Evolutionary conservation across 306 rosid species (phyloP).

Genomic region (Trichosanthes cucumerina): DNA sequence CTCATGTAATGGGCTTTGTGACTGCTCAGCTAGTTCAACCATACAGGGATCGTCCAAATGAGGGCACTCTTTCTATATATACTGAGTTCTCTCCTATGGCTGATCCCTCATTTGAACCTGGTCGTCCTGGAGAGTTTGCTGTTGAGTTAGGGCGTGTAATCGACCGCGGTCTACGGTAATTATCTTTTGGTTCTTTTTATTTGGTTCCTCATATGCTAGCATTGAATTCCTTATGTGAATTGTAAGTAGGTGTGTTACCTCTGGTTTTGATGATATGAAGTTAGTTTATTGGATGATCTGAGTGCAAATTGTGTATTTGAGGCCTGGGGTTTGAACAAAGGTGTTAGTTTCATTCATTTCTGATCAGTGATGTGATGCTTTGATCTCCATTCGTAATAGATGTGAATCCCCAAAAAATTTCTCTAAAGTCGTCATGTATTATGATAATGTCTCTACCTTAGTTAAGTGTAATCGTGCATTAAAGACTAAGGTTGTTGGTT

Average conservation of each 20-base stretch:
- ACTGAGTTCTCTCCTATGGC: conserved; percentile 96
- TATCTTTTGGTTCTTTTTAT: neutral
- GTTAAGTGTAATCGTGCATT: neutral
- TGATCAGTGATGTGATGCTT: neutral
- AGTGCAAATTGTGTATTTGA: neutral
- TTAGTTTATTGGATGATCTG: neutral
- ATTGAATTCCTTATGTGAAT: neutral
- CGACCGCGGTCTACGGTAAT: conserved; percentile 64
- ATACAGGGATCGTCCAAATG: conserved; percentile 78
- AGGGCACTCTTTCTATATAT: conserved; percentile 74
- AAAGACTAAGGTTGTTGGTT: neutral
- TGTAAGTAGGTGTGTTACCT: neutral
- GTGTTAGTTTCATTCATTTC: neutral
- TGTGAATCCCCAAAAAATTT: neutral
- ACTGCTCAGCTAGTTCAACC: conserved; percentile 63
- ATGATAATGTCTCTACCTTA: neutral
- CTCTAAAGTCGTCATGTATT: neutral
- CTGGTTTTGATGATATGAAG: neutral
- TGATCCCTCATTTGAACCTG: conserved; percentile 82
- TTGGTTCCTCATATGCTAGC: neutral
- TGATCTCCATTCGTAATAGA: neutral
- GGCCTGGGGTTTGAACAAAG: neutral
- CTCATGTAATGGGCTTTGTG: conserved; percentile 65
- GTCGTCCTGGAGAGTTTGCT: conserved; percentile 67
- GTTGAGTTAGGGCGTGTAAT: conserved; percentile 71